Evolutionary conservation across 768 basidiomycete genomes (phyloP), one percentile per base, ranked within the genome.

Genomic region (Tulasnella sp.): DNA sequence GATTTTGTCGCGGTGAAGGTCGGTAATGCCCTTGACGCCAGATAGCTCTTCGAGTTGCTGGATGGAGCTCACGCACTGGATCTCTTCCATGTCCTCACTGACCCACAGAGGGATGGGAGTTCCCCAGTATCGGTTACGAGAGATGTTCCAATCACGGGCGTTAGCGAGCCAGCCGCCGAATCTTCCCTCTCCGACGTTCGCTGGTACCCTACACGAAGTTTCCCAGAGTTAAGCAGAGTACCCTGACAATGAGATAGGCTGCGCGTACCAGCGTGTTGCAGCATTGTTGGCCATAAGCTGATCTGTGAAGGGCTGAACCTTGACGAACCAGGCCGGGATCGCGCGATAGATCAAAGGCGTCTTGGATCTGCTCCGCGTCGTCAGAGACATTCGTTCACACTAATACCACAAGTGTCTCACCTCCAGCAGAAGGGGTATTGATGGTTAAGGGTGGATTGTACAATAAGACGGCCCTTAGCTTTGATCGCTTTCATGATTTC

Each of bases 81-180:
- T 94, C 87, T 99, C 97, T 79, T 94, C 86, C 77, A 87, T 83
- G 80, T 99, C 97, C 0, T 95, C 94, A 77, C 91, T 95, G 34
- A 84, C 93, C 97, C 97, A 99, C 40, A 99, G 82, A 12, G 97
- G 97, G 71, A 99, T 89, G 19, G 97, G 97, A 5, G 95, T 98
- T 39, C 96, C 97, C 95, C 95, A 99, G 79, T 98, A 99, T 64
- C 97, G 87, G 83, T 98, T 98, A 74, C 97, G 87, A n/a, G 95
- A 97, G 75, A 99, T 85, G 78, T 98, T 98, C 97, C 97, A 99
- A 78, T 99, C 97, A 26, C 95, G 87, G n/a, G 97, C 97, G 80
- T 96, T 98, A 64, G 91, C 90, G 67, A 99, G 84, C 97, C 97
- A 99, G 80, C 94, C 95, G 26, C 94, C 95, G 78, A 99, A 99